phyloP scores from a whole-genome alignment of 495 filamentous ascomycete species.

The Tetracladium setigerum region DNA sequence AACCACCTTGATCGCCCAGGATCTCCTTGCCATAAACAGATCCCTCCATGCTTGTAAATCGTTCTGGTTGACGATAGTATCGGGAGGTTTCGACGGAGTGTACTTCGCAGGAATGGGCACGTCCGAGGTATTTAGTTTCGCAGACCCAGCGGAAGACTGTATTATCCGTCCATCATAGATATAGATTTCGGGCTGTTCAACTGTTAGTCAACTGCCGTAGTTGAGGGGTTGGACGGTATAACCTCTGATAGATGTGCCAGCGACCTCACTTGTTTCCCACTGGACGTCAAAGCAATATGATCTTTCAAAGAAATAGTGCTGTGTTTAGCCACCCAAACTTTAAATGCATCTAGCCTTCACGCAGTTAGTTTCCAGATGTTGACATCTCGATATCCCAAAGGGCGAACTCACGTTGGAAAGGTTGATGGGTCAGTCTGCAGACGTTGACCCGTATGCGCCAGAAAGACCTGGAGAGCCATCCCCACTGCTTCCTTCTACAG shows the following conservation, averaged over 20 bases:
- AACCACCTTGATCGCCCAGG: conserved; percentile 66
- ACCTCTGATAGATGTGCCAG: conserved; percentile 73
- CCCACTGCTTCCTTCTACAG: conserved; percentile 20
- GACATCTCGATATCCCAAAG: not conserved
- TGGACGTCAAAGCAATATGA: conserved; percentile 77
- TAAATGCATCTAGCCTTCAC: conserved; percentile 46
- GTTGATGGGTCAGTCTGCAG: conserved; percentile 62
- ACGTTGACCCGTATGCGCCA: conserved; percentile 84
- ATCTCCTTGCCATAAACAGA: conserved; percentile 63
- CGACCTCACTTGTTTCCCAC: conserved; percentile 70
- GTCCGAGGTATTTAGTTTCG: conserved; percentile 36
- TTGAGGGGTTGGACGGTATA: conserved; percentile 12
- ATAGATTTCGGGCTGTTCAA: conserved; percentile 68
- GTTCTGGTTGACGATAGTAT: conserved; percentile 62
- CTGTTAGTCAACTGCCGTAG: conserved; percentile 4
- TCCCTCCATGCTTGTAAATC: conserved; percentile 76
- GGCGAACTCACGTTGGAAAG: conserved; percentile 55
- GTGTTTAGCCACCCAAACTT: conserved; percentile 31
- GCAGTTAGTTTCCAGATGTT: not conserved
- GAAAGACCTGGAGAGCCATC: conserved; percentile 76
- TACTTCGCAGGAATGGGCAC: conserved; percentile 52
- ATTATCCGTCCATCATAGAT: conserved; percentile 71
- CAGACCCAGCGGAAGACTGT: conserved; percentile 35
- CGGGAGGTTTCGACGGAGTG: conserved; percentile 53
- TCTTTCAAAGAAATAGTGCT: conserved; percentile 55